A percentile compares a stretch with the other conserved stretches of the same genome.
Evolutionary conservation across 1,139 yeast genomes (phyloP).

Genomic region (Blastobotrys ciferrii): DNA sequence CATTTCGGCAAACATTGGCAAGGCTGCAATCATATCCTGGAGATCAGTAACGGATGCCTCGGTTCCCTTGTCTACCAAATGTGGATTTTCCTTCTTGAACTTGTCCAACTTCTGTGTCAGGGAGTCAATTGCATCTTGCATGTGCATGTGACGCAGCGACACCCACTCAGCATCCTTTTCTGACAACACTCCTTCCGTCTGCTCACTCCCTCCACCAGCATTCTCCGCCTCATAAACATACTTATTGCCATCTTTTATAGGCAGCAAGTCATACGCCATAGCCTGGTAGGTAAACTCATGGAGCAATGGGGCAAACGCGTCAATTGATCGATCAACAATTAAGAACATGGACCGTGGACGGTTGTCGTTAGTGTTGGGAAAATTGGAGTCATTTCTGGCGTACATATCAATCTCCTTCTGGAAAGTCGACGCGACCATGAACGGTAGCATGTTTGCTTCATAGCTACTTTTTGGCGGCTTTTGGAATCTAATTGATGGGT

Average conservation of each 20-base stretch:
- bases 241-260: slow-evolving; percentile 47
- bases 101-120: slow-evolving; percentile 62
- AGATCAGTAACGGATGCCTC: slow-evolving; percentile 39
- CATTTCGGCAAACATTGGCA: slow-evolving; percentile 42
- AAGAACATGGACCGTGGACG: slow-evolving; percentile 73
- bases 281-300: slow-evolving; percentile 96
- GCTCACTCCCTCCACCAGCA: slow-evolving; percentile 55
- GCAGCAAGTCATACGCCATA: slow-evolving; percentile 72
- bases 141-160: slow-evolving; percentile 69
- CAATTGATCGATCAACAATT: slow-evolving; percentile 80
- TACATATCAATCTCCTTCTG: slow-evolving; percentile 73
- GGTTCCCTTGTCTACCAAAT: slow-evolving; percentile 34
- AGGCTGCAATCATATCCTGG: slow-evolving; percentile 42
- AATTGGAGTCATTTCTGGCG: slow-evolving; percentile 64
- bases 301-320: slow-evolving; percentile 75
- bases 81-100: slow-evolving; percentile 69
- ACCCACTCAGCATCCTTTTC: slow-evolving; percentile 79
- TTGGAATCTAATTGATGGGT: slow-evolving; percentile 79
- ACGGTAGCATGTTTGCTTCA: slow-evolving; percentile 64
- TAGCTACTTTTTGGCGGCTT: slow-evolving; percentile 23
- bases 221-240: slow-evolving; percentile 62
- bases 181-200: slow-evolving; percentile 48
- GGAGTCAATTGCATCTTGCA: slow-evolving; percentile 69
- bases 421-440: slow-evolving; percentile 68
- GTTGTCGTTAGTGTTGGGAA: slow-evolving; percentile 45